Conservation (phyloP, 1,139 yeast species). For the Meyerozyma athensensis region DNA sequence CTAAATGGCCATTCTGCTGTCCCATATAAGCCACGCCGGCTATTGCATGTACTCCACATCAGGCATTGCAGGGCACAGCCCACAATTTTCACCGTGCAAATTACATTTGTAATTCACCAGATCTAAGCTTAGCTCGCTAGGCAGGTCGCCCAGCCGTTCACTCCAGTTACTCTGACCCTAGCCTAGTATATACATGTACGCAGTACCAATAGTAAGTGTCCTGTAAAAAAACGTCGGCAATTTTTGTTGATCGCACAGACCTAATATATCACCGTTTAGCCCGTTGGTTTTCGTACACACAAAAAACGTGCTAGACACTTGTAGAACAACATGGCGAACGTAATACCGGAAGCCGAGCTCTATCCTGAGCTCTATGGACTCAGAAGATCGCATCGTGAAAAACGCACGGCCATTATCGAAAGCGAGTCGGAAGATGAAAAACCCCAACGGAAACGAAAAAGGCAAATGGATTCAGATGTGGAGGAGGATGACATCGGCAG, state of each 20-base stretch:
- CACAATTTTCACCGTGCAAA: too few species aligned
- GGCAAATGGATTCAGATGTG: slow-evolving; percentile 22
- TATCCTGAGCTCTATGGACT: slow-evolving; percentile 92
- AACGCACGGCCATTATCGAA: slow-evolving; percentile 33
- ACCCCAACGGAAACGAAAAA: slow-evolving; percentile 8
- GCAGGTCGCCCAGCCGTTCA: neutral
- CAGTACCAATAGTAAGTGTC: neutral
- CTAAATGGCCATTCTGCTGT: too few species aligned
- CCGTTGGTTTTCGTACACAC: neutral
- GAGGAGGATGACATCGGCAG: slow-evolving; percentile 22
- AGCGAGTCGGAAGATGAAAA: slow-evolving; percentile 32
- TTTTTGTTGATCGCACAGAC: slow-evolving; percentile 2
- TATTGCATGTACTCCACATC: too few species aligned
- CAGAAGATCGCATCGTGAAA: slow-evolving; percentile 78
- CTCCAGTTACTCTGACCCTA: neutral
- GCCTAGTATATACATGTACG: neutral
- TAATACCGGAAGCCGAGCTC: slow-evolving; percentile 33
- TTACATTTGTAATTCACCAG: too few species aligned
- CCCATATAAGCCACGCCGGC: too few species aligned
- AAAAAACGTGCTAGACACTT: neutral
- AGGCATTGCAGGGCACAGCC: too few species aligned
- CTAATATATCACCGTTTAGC: too few species aligned
- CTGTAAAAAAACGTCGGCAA: slow-evolving; percentile 1
- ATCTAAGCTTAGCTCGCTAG: too few species aligned
- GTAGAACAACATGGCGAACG: neutral